These are phyloP conservation scores for Trichoderma orchidacearum DNA, from an alignment of 495 filamentous ascomycete species.

Conservation along the genomic window DNA sequence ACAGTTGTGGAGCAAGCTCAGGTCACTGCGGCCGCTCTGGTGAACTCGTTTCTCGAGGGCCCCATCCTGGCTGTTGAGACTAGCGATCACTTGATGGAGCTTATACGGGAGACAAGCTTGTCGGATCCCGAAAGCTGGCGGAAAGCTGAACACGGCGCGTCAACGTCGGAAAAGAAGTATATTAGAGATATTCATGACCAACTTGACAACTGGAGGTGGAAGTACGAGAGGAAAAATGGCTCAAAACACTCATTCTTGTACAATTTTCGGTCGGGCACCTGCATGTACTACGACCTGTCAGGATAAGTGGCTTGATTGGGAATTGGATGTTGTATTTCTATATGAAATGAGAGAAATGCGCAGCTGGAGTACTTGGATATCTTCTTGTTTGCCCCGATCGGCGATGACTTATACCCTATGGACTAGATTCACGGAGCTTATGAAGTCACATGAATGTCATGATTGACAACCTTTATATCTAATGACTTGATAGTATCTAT, in stretches of 20 bases:
- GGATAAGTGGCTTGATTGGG: conserved; percentile 22
- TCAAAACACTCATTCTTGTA: conserved; percentile 62
- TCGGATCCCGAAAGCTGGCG: conserved; percentile 82
- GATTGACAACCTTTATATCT: too few species aligned
- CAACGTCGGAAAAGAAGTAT: conserved; percentile 69
- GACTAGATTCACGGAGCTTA: too few species aligned
- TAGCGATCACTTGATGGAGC: conserved; percentile 70
- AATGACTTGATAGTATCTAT: too few species aligned
- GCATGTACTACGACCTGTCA: conserved; percentile 58
- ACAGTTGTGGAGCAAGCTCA: conserved; percentile 76
- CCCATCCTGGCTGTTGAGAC: conserved; percentile 76
- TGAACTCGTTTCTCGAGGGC: conserved; percentile 52
- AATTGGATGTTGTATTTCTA: not conserved
- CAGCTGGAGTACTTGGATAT: too few species aligned
- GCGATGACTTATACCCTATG: too few species aligned
- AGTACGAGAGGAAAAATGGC: conserved; percentile 40
- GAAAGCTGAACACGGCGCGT: conserved; percentile 61
- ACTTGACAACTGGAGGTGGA: conserved; percentile 43
- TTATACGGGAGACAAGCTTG: conserved; percentile 60
- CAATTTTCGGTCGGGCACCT: conserved; percentile 63
- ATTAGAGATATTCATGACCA: conserved; percentile 76
- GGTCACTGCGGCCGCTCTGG: conserved; percentile 42
- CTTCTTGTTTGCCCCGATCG: too few species aligned
- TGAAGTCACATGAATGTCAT: too few species aligned
- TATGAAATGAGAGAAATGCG: not conserved